Base-by-base conservation (phyloP, 1,284 basidiomycete species). In the Sutorius eximius region DNA sequence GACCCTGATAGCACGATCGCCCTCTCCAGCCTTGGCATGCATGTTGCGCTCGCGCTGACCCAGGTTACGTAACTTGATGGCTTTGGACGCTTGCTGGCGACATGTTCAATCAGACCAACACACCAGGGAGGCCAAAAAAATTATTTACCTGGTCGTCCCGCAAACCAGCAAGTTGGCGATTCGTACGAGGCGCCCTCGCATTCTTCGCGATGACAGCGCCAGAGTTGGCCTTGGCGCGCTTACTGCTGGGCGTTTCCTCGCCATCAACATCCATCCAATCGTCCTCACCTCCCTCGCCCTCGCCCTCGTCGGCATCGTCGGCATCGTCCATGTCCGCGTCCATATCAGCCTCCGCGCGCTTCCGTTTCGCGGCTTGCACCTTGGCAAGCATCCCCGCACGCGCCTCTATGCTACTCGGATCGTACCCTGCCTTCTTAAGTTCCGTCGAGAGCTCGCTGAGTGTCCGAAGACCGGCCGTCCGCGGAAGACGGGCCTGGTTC, bases 21-120 rank as follows among this genome's bases (percentile, higher is more conserved):
- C 80, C 78, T 98, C 95, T 59, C 91, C 91, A 42, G 93, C 94
- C 70, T 89, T 92, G 27, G 93, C 95, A 42, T 87, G 79, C 78
- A 86, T 85, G 71, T 95, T 95, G 58, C 92, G 89, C 58, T 82
- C 82, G 62, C 95, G 81, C 71, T 95, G 92, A 15, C 87, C 87
- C 56, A 95, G 82, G 65, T 91, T 89, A 58, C 91, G 88, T 51
- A 97, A 77, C 68, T 86, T 85, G 71, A 83, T 76, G 18, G 94
- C 91, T 71, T 87, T 89, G 59, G 83, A 78, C 33, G 80, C 83
- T 86, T 97, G 93, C 82, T 89, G 62, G 45, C 40, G 34, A 45
- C 51, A 15, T 8, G 41, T 18, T 50, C 10, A 36, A 49, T 49
- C 16, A 55, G 32, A 32, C 29, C 16, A 37, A 38, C 18, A 32